Evolutionary conservation across 768 basidiomycete species (phyloP), one percentile per base, ranked within the genome.

Genomic region (Pleurotus tuoliensis): DNA sequence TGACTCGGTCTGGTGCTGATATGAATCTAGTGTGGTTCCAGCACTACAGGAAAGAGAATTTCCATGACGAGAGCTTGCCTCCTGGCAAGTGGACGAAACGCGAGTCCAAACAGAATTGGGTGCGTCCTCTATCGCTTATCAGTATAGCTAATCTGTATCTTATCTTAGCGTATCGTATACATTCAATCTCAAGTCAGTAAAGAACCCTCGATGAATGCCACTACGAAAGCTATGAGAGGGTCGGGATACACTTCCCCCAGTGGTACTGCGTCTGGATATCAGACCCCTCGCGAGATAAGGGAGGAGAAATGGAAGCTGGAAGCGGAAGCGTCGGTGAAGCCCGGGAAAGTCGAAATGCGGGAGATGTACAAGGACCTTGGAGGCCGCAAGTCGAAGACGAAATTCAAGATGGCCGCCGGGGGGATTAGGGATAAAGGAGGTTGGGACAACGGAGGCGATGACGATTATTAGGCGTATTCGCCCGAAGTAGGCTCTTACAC

Each of bases 31-130:
- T 96, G 8, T 97, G 94, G 94, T 97, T 95, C 74, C 89, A 91
- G 61, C 87, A 90, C 61, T 94, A 92, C 68, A 78, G 94, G 55
- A 90, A 87, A 61, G 90, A 94, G 59, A 86, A 88, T 62, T 92
- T 97, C 61, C 86, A 92, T 44, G 89, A 92, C 59, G 84, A 86
- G 27, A 85, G 82, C 57, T 68, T 91, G 48, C 87, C 89, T 3
- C 80, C 86, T 8, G 90, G 87, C 37, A 94, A 94, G 69, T 97
- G 94, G 94, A 90, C 92, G 7, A 90, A 90, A 66, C 79, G 88
- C 56, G 94, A 97, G 69, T 94, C 92, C n/a, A 97, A 94, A 68
- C 88, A 92, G 71, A 88, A 88, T 61, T 97, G 94, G 94, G 88
- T 85, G 60, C 20, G 73, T 77, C 58, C 5, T 49, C 56, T n/a